A percentile compares a stretch with the other conserved stretches of the same genome.
These are phyloP conservation scores for Diaporthe batatas DNA, from an alignment of 2,329 filamentous ascomycete genomes.

Conservation along the genomic window DNA sequence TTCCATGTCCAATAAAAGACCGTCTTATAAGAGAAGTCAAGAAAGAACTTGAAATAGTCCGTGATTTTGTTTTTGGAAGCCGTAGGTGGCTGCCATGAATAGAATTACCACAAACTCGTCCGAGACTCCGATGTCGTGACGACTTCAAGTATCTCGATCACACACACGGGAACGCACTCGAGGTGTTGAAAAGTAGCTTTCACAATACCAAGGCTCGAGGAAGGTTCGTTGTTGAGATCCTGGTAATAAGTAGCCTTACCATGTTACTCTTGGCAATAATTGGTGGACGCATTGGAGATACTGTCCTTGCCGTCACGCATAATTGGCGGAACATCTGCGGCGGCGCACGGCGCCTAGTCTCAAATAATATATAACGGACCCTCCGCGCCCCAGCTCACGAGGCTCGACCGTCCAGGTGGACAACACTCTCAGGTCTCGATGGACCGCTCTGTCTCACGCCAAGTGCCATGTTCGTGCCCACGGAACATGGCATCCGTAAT, in stretches of 20 bases:
- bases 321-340: conserved; percentile 30
- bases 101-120: background rate
- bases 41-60: no score
- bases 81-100: background rate
- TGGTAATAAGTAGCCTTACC: conserved; percentile 19
- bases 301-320: background rate
- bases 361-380: conserved; percentile 34
- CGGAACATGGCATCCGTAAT: conserved; percentile 24
- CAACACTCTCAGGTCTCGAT: background rate
- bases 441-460: conserved; percentile 22
- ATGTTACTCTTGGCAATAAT: conserved; percentile 2
- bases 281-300: conserved; percentile 11
- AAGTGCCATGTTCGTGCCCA: conserved; percentile 23
- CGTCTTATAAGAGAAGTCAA: no score
- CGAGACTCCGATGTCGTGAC: background rate
- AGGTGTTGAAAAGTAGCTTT: no score
- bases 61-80: no score
- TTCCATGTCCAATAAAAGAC: no score
- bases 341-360: conserved; percentile 11
- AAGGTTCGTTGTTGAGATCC: background rate
- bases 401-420: conserved; percentile 30
- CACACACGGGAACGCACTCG: no score
- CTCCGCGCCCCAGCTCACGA: conserved; percentile 17
- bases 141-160: no score
- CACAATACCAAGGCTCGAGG: background rate